Evolutionary conservation across 345 rosid species (phyloP), one percentile per base, ranked within the genome.

Genomic region (Stellera chamaejasme): DNA sequence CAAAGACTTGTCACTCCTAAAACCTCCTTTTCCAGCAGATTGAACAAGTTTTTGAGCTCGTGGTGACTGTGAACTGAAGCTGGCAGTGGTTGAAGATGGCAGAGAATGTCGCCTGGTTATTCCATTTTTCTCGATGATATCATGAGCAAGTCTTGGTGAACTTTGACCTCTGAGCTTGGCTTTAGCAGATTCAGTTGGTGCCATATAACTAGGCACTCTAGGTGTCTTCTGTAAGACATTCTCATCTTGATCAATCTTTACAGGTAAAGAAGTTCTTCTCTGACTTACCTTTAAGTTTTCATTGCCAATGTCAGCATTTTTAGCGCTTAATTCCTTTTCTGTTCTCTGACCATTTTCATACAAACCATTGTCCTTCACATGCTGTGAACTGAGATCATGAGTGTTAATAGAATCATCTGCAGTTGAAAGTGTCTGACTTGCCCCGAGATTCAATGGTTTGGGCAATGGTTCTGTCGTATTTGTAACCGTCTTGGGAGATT

Each of bases 161-260:
- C 82, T 90, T 71, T 87, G 90, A 66, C 71, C 88, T 69, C 77
- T 79, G 43, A 82, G 70, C 73, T 77, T 87, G 60, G 96, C 96
- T 77, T 79, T 90, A 36, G 83, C 85, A 67, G 96, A 87, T 74
- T 77, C 81, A 64, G 96, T 90, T 49, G 93, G 85, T 48, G 87
- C 88, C 97, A 84, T 90, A 59, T 87, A 90, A 74, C 96, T 81
- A 11, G 93, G 96, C 52, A 79, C 66, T 61, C 77, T 87, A 13
- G 79, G 52, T n/a, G 75, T 65, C 53, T 72, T 75, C 11, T 70
- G 81, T 27, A 69, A 56, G 49, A 66, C 88, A 47, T 78, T 75
- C 23, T 82, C 85, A 64, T 73, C 75, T 57, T 63, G 65, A 61
- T 81, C 85, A 63, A 78, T 61, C 68, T 70, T 82, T 45, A 75